Evolutionary conservation across 2,329 filamentous ascomycete genomes (phyloP).

Genomic region (Penicillium sp.): DNA sequence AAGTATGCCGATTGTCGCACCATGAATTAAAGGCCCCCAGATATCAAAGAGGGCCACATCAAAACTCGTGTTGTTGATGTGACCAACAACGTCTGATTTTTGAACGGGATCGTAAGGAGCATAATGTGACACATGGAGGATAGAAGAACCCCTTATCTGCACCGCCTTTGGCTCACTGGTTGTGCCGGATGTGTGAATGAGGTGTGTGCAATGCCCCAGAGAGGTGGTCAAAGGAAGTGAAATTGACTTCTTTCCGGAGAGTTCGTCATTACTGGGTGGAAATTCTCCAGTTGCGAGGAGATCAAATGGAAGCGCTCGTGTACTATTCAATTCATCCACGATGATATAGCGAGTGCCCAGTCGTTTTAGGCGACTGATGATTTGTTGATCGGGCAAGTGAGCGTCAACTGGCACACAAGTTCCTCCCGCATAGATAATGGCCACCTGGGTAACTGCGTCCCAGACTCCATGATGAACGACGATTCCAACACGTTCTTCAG

Average conservation of each 20-base stretch:
- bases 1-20: conserved; percentile 17
- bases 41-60: conserved; percentile 28
- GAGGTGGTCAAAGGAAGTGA: background rate
- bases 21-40: conserved; percentile 19
- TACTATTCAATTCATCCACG: conserved; percentile 1
- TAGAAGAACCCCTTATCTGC: conserved; percentile 18
- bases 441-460: conserved; percentile 24
- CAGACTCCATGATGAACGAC: conserved; percentile 15
- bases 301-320: background rate
- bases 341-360: conserved; percentile 11
- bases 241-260: background rate
- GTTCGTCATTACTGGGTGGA: no score
- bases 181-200: conserved; percentile 24
- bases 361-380: conserved; percentile 11
- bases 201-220: conserved; percentile 14
- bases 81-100: conserved; percentile 13
- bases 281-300: background rate
- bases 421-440: conserved; percentile 22
- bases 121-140: conserved; percentile 21
- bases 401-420: conserved; percentile 24
- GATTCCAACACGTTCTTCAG: conserved; percentile 20
- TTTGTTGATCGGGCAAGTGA: conserved; percentile 16
- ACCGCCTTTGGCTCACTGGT: conserved; percentile 25
- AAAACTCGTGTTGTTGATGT: conserved; percentile 24
- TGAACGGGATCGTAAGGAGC: conserved; percentile 17